Base-by-base conservation (phyloP, 108 stramenopile genomes). In the Skeletonema menzelii region DNA sequence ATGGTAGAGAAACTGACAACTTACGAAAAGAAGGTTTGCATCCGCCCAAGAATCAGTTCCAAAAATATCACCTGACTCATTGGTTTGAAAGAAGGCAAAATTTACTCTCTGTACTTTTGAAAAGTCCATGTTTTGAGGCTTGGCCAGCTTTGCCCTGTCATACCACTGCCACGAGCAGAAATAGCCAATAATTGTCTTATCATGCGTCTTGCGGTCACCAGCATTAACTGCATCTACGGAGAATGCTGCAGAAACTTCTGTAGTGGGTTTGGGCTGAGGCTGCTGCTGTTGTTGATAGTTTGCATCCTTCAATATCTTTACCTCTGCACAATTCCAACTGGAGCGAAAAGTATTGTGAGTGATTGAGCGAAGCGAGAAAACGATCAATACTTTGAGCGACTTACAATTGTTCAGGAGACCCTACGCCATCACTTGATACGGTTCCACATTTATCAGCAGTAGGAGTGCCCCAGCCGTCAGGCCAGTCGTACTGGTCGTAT, bases 81-180 rank as follows among this genome's bases (percentile, higher is more conserved):
- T 56, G 6, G 56, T 79, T 26, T 79, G 77, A 27, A 79, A 79
- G 59, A 79, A 79, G 8, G 77, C 77, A 55, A 73, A 79, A 38
- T 79, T 73, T 24, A 73, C 60, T 14, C 78, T 66, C 5, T 73
- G 73, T 11, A 82, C 57, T 58, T 78, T 82, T 10, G 38, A 46
- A 44, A 79, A 79, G n/a, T 78, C 65, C 72, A 82, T 69, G 38
- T 67, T 73, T 42, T 53, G 30, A 3, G 82, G 82, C 30, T 67
- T 69, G 3, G 72, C 72, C 15, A 79, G n/a, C 26, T 69, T 63
- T 1, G 44, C 31, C 11, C 82, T 72, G 42, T 82, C 82, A 55
- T 82, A 82, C 71, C 72, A 74, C 22, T 82, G 82, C 82, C 82
- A 82, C 40, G 35, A 1, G 79, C 74, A n/a, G 66, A 72, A 82